phyloP scores from a whole-genome alignment of 306 rosid genomes.

The Citrullus colocynthis region DNA sequence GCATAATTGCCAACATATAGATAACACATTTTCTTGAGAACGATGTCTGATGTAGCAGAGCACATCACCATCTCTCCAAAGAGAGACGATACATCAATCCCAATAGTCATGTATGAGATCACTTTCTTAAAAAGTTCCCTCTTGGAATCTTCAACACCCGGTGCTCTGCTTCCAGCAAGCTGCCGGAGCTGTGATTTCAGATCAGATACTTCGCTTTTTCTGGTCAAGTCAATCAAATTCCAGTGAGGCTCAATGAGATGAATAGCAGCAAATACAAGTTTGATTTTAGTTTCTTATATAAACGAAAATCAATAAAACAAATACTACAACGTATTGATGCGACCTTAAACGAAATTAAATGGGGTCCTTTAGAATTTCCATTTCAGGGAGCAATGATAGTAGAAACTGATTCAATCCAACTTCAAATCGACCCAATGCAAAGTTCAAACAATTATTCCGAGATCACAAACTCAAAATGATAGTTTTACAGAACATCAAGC shows the following conservation, averaged over 20 bases:
- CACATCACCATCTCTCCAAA: conserved; percentile 99
- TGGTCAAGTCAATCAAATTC: conserved; percentile 20
- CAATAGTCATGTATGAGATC: conserved; percentile 93
- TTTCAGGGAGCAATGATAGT: not conserved
- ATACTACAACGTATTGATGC: not conserved
- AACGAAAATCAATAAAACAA: not conserved
- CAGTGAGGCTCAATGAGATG: not conserved
- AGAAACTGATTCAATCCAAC: not conserved
- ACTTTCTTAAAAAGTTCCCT: conserved; percentile 97
- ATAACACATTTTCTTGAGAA: conserved; percentile 94
- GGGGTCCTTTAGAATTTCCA: not conserved
- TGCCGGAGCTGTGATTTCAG: conserved; percentile 87
- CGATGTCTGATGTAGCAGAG: conserved; percentile 86
- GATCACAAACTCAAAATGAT: not conserved
- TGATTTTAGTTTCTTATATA: not conserved
- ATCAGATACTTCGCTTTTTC: conserved; percentile 97
- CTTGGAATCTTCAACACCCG: conserved; percentile 91
- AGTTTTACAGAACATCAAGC: not conserved
- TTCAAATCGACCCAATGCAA: not conserved
- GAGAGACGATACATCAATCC: conserved; percentile 79
- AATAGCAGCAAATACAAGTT: not conserved
- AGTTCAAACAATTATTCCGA: not conserved
- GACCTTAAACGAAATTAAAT: not conserved
- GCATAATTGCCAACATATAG: conserved; percentile 95
- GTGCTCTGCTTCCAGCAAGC: conserved; percentile 97